phyloP scores from a whole-genome alignment of 768 basidiomycete genomes.

The Suillus spraguei region DNA sequence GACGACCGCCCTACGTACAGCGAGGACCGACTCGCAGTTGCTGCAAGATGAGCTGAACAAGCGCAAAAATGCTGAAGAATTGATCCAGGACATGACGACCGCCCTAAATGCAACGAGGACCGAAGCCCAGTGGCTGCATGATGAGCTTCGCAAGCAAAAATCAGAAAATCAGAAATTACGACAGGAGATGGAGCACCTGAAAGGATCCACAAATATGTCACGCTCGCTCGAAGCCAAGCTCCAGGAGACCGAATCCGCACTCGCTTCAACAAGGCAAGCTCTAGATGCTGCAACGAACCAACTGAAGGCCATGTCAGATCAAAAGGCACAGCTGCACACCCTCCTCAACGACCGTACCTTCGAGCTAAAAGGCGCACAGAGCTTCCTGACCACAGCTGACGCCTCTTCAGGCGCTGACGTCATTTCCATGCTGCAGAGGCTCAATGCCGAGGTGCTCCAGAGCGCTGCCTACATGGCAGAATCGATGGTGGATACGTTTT shows the following conservation, averaged over 20 bases:
- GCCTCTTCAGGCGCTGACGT: constrained; percentile 48
- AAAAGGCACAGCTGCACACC: constrained; percentile 19
- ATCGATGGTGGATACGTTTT: constrained; percentile 45
- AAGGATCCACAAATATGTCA: not conserved
- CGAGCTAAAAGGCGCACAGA: constrained; percentile 48
- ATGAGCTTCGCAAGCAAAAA: not conserved
- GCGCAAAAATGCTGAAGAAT: no score
- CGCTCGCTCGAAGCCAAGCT: not conserved
- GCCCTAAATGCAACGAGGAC: not conserved
- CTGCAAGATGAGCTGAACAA: no score
- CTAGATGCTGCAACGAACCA: not conserved
- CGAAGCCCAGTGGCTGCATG: no score
- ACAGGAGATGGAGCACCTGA: not conserved
- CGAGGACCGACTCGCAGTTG: not conserved
- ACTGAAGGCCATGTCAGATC: constrained; percentile 3
- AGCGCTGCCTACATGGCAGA: constrained; percentile 51
- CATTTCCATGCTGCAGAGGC: constrained; percentile 40
- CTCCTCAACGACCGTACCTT: constrained; percentile 44
- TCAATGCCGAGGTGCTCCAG: constrained; percentile 53
- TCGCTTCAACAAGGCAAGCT: not conserved
- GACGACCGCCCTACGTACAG: no score
- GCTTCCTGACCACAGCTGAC: constrained; percentile 50
- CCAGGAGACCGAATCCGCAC: not conserved
- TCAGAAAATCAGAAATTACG: not conserved
- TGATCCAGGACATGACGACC: not conserved